Base-by-base conservation (phyloP, 148 eudicot species). In the Amaranthus cruentus region DNA sequence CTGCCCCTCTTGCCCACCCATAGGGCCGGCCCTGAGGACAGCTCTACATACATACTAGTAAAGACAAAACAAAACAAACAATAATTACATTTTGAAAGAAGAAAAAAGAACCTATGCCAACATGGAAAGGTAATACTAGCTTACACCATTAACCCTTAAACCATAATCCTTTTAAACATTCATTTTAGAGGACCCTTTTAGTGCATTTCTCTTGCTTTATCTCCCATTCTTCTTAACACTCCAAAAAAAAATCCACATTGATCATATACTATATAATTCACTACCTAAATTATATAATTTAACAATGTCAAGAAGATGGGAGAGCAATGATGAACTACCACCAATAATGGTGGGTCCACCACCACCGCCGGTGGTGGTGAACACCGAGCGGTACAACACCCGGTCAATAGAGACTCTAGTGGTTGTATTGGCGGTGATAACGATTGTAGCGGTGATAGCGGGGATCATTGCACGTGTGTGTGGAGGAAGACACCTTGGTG, bases 351-450 rank as follows among this genome's bases (percentile, higher is more conserved):
- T 82, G 66, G 83, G 70, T 71, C 62, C 77, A 14, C 86, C 81
- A 6, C 88, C 93, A 13, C 83, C 86, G 38, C 63, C 42, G 51
- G 55, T 62, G 59, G 62, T 18, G 59, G 78, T 47, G 65, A 81
- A 82, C 75, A 72, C 74, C 21, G 74, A 68, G 8, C 84, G 78
- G 66, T 77, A 91, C 62, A 81, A 80, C 2, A 80, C 58, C 73
- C 81, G 78, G 13, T 92, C 97, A 0, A 78, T 92, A 4, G 91
- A 87, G 85, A 90, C 97, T 1, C 73, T 92, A 28, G 88, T 92
- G 64, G 97, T 88, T 18, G 96, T 92, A 52, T 48, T 92, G 14
- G 98, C 98, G 0, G 98, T 83, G 72, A 92, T 92, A 69, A 85
- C 88, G 0, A 84, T 92, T 6, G 72, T 83, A 0, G 90, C 80